Evolutionary conservation across 1,139 yeast genomes (phyloP).

Genomic region (Geotrichum cucujoidarum): DNA sequence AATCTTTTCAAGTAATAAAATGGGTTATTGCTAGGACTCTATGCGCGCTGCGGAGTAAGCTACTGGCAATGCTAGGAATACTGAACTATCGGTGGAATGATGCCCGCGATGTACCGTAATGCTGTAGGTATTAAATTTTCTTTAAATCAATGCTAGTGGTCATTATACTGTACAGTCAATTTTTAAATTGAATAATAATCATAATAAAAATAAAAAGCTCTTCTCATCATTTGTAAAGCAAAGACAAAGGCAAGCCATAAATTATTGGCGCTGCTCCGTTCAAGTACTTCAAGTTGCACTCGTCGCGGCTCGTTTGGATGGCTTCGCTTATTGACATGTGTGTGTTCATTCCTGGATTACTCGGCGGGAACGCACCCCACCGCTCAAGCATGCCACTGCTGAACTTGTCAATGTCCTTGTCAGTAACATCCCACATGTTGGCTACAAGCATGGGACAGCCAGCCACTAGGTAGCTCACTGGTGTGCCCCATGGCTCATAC

Average conservation of each 20-base stretch:
- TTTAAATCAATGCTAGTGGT: too few species aligned
- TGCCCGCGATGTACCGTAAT: too few species aligned
- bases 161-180: too few species aligned
- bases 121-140: too few species aligned
- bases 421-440: conserved; percentile 95
- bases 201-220: too few species aligned
- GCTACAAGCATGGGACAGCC: conserved; percentile 82
- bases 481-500: conserved; percentile 71
- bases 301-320: conserved; percentile 52
- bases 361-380: conserved; percentile 50
- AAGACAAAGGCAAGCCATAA: conserved; percentile 61
- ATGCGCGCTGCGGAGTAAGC: too few species aligned
- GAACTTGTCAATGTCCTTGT: conserved; percentile 84
- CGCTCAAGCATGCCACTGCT: conserved; percentile 53
- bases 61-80: too few species aligned
- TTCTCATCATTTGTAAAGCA: conserved; percentile 11
- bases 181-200: too few species aligned
- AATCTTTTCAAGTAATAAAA: too few species aligned
- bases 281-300: conserved; percentile 59
- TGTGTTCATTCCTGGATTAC: conserved; percentile 19
- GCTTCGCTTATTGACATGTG: conserved; percentile 45
- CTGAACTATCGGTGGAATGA: too few species aligned
- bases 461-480: conserved; percentile 67
- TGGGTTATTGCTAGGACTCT: too few species aligned
- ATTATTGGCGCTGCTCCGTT: conserved; percentile 82